Conservation (phyloP, 2,329 filamentous ascomycete species). For the Beauveria sp. region DNA sequence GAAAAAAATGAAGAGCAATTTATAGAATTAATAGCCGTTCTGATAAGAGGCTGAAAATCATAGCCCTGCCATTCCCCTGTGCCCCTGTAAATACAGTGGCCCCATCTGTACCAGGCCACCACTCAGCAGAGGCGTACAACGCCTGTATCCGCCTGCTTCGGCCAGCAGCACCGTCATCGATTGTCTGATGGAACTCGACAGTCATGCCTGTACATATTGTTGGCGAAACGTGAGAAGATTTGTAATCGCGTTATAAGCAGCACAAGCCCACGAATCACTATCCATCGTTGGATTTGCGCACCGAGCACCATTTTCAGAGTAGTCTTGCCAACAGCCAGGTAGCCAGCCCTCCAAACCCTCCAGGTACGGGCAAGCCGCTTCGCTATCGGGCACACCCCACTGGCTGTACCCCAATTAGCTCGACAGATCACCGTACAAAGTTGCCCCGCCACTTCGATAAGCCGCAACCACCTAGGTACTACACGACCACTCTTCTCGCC, state of each 20-base stretch:
- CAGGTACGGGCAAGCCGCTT: neutral
- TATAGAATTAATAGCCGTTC: too few relatives aligned
- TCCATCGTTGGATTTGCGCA: neutral
- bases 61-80: neutral
- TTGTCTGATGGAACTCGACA: neutral
- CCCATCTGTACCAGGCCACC: neutral
- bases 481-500: neutral
- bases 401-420: conserved; percentile 1
- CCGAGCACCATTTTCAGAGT: neutral
- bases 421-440: conserved; percentile 2
- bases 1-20: too few relatives aligned
- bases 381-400: neutral
- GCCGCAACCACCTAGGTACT: neutral
- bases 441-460: conserved; percentile 11
- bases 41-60: neutral
- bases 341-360: neutral
- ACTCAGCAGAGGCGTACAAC: neutral
- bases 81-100: neutral
- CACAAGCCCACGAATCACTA: neutral
- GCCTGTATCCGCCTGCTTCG: neutral
- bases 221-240: neutral
- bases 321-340: neutral
- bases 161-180: conserved; percentile 1
- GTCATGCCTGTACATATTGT: neutral
- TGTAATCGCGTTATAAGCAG: neutral